Evolutionary conservation across 371 early-diverging fungal genomes (phyloP).

Genomic region (Mucor mucedo): DNA sequence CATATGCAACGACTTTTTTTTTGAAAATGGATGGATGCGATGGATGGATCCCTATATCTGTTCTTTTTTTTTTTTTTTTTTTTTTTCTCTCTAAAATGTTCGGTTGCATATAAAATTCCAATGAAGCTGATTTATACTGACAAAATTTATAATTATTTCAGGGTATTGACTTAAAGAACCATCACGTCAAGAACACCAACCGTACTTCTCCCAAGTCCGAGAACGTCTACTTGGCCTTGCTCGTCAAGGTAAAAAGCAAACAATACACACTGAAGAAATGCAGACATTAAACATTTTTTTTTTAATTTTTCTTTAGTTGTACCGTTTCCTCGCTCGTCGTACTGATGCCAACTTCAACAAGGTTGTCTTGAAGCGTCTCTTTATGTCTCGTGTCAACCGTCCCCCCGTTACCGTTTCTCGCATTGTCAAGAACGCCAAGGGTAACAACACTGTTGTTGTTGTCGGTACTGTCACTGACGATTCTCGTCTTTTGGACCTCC

Average conservation of each 20-base stretch:
- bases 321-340: conserved; percentile 98
- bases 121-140: neutral
- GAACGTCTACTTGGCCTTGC: conserved; percentile 93
- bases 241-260: conserved; percentile 73
- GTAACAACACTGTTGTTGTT: conserved; percentile 87
- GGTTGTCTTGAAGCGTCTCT: conserved; percentile 97
- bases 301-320: conserved; percentile 68
- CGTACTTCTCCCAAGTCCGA: conserved; percentile 89
- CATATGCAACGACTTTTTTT: neutral
- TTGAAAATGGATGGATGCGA: conserved; percentile 32
- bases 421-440: conserved; percentile 72
- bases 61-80: neutral
- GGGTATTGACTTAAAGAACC: conserved; percentile 97
- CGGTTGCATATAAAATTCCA: neutral
- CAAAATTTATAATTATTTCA: conserved; percentile 26
- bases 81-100: neutral
- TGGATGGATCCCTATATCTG: conserved; percentile 5
- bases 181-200: conserved; percentile 92
- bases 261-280: neutral
- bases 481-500: conserved; percentile 89
- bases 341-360: conserved; percentile 98
- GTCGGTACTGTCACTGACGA: conserved; percentile 98
- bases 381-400: conserved; percentile 97
- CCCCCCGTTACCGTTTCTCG: conserved; percentile 95
- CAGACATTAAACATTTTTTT: neutral